phyloP scores from a whole-genome alignment of 176 grass and related monocot genomes.

The Sorghum bicolor region Sorghum_bicolor_NCBIv3 NC_012871.2:63502001-63502500 shows the following conservation, averaged over 20 bases:
- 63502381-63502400: not conserved
- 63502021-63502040: no score
- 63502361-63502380: not conserved
- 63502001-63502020: no score
- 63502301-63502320: not conserved
- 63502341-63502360: not conserved
- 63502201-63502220: not conserved
- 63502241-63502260: not conserved
- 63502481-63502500: not conserved
- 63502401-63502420: no score
- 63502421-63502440: no score
- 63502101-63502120: no score
- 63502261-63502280: not conserved
- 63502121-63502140: no score
- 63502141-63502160: not conserved
- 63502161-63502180: not conserved
- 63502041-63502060: no score
- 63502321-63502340: not conserved
- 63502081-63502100: no score
- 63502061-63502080: no score
- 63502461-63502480: not conserved
- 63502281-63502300: not conserved
- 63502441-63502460: no score
- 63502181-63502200: conserved; percentile 17
- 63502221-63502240: conserved; percentile 2